Percentiles rank a stretch among this genome's conserved stretches.
Evolutionary conservation across 2,329 filamentous ascomycete genomes (phyloP).

Genomic region (Apiospora kogelbergensis): DNA sequence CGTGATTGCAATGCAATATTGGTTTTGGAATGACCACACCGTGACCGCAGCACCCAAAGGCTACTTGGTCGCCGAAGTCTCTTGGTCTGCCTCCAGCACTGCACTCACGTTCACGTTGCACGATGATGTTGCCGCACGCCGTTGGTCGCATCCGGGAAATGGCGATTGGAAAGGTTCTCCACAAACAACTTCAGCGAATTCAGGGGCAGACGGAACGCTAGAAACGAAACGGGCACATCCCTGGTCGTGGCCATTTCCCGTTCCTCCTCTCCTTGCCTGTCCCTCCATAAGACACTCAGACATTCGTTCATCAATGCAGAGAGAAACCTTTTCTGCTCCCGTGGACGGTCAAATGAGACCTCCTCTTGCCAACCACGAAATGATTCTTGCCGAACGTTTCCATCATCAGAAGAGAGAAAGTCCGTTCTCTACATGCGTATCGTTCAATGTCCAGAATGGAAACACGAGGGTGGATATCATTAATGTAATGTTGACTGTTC

Average conservation of each 20-base stretch:
- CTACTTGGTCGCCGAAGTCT: not conserved
- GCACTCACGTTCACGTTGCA: not conserved
- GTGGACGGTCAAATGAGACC: no score
- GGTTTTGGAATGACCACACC: not conserved
- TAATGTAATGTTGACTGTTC: not conserved
- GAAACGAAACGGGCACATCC: slow-evolving; percentile 11
- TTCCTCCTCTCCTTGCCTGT: not conserved
- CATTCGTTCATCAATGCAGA: not conserved
- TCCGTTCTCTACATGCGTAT: not conserved
- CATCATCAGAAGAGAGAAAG: not conserved
- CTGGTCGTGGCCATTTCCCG: not conserved
- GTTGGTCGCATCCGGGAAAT: slow-evolving; percentile 6
- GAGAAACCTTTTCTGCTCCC: not conserved
- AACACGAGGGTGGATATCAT: not conserved
- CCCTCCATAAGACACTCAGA: not conserved
- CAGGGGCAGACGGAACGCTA: slow-evolving; percentile 8
- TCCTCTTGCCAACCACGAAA: not conserved
- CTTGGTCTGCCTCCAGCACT: no score
- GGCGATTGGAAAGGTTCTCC: slow-evolving; percentile 5
- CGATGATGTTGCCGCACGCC: not conserved
- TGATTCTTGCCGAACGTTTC: not conserved
- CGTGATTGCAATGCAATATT: not conserved
- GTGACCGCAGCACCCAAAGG: not conserved
- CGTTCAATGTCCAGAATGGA: not conserved
- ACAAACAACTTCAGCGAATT: slow-evolving; percentile 11